Evolutionary conservation across 148 eudicot species (phyloP), one percentile per base, ranked within the genome.

Genomic region (Rhododendron mucronatum): DNA sequence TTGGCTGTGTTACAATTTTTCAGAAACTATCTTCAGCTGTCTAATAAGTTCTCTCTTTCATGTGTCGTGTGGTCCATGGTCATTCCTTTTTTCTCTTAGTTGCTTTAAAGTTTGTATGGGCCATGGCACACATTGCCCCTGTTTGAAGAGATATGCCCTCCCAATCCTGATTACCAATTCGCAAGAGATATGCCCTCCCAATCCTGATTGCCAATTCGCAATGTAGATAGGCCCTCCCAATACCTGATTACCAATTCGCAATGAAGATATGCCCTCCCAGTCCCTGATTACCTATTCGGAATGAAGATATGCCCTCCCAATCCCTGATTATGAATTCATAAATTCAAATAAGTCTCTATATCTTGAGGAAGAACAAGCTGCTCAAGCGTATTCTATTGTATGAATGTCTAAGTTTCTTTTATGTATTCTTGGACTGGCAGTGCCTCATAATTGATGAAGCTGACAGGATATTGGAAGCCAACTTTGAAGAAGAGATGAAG

Each of bases 401-500:
- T 75, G 7, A n/a, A 41, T 6, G n/a, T 33, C 61, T n/a, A 50
- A 44, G 23, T 82, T 39, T 53, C 50, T 83, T 80, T 28, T 57
- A 20, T 39, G 39, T 80, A 80, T 50, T 21, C 53, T 50, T 87
- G 57, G 76, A 33, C 81, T 84, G 91, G 93, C 95, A 97, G 99
- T 93, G 96, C 83, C 92, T 97, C 21, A 83, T 91, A 26, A 92
- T 97, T 87, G 99, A 97, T 90, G 99, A 97, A 92, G 99, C 98
- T 84, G 99, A 97, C 87, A 88, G 99, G 88, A 95, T 97, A 41
- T 84, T 97, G 92, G 98, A 97, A 91, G 92, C 94, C 45, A 97
- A 97, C 85, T 97, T 97, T 89, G 98, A 95, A 88, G 98, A 94
- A 84, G 99, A 97, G 83, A 93, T 97, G 98, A 92, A 90, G 90